Conservation (phyloP, 106 monocot genomes). For the Dendrobium huoshanense region DNA sequence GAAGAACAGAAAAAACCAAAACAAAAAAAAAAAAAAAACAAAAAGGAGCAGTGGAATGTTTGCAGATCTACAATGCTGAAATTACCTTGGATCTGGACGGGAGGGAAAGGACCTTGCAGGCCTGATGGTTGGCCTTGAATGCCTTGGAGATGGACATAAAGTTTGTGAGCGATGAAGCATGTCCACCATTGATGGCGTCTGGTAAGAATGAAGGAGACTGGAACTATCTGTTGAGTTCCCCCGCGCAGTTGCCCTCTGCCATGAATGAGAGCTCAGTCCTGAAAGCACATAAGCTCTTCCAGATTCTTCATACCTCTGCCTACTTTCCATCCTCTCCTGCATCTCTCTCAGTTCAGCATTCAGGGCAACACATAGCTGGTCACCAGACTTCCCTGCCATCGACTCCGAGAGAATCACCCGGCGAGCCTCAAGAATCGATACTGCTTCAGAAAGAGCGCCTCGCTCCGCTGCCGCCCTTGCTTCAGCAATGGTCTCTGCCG, state of each 20-base stretch:
- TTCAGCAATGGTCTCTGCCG: constrained; percentile 73
- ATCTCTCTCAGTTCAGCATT: constrained; percentile 79
- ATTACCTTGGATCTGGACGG: constrained; percentile 23
- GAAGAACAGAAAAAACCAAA: background rate
- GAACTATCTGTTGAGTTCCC: constrained; percentile 68
- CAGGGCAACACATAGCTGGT: constrained; percentile 44
- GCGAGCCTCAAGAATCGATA: constrained; percentile 43
- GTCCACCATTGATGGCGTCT: constrained; percentile 86
- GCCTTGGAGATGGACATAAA: constrained; percentile 16
- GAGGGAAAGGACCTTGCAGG: constrained; percentile 40
- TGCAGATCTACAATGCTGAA: background rate
- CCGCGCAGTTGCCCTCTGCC: constrained; percentile 88
- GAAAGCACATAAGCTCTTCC: constrained; percentile 89
- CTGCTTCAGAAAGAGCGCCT: constrained; percentile 52
- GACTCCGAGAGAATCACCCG: constrained; percentile 38
- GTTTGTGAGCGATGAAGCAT: constrained; percentile 78
- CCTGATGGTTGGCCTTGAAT: constrained; percentile 17
- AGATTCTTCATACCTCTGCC: constrained; percentile 65
- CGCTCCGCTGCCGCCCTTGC: constrained; percentile 67
- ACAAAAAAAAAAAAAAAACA: background rate
- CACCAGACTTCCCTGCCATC: constrained; percentile 35
- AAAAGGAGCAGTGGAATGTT: background rate
- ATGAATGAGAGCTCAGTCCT: constrained; percentile 88
- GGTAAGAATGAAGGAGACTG: constrained; percentile 50
- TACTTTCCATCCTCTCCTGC: constrained; percentile 86